Conservation (phyloP, 306 rosid genomes). For the Alnus glutinosa region DNA sequence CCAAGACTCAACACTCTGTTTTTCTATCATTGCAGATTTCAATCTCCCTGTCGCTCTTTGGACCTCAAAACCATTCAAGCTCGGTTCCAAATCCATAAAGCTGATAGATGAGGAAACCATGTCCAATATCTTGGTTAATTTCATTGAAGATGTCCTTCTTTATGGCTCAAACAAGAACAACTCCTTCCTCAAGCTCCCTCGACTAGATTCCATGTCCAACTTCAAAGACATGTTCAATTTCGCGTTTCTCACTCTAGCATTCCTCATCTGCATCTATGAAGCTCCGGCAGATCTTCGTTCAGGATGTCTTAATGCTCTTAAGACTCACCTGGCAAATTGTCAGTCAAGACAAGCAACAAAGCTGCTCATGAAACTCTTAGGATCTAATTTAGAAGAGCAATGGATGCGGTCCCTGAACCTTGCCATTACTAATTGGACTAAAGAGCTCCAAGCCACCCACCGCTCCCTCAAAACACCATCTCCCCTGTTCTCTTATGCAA, state of each 20-base stretch:
- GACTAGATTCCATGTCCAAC: slow-evolving; percentile 43
- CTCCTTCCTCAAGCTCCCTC: slow-evolving; percentile 50
- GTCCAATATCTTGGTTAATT: slow-evolving; percentile 55
- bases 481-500: slow-evolving; percentile 68
- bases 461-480: slow-evolving; percentile 56
- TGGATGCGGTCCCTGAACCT: slow-evolving; percentile 94
- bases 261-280: slow-evolving; percentile 83
- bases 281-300: slow-evolving; percentile 65
- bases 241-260: slow-evolving; percentile 59
- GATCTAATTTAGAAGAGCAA: slow-evolving; percentile 77
- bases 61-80: slow-evolving; percentile 71
- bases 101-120: slow-evolving; percentile 44
- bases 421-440: slow-evolving; percentile 81
- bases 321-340: slow-evolving; percentile 42
- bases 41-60: slow-evolving; percentile 72
- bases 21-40: slow-evolving; percentile 62
- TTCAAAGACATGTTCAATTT: slow-evolving; percentile 61
- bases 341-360: slow-evolving; percentile 53
- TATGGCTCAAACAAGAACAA: slow-evolving; percentile 62
- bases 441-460: slow-evolving; percentile 51
- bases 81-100: slow-evolving; percentile 27
- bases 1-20: slow-evolving; percentile 41
- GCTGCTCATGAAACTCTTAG: slow-evolving; percentile 65
- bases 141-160: slow-evolving; percentile 64
- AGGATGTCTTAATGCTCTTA: slow-evolving; percentile 49